A percentile compares a stretch with the other conserved stretches of the same genome.
Evolutionary conservation across 148 eudicot species (phyloP).

Genomic region (Spergularia bocconei): DNA sequence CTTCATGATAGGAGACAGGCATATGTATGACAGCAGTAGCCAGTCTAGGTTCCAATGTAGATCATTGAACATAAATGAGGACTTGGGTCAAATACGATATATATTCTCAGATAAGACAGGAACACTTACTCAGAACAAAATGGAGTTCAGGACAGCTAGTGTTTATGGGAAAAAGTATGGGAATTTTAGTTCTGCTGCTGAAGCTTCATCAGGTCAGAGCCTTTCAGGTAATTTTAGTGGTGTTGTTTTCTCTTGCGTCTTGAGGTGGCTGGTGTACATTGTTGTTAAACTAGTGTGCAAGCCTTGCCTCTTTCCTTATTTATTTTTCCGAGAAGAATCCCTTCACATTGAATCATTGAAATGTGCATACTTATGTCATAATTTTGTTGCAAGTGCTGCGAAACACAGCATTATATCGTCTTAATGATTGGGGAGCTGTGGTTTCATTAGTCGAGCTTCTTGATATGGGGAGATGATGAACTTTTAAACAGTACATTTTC

Average conservation of each 20-base stretch:
- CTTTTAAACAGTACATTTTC: background rate
- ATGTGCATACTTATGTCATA: background rate
- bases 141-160: constrained; percentile 88
- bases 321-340: background rate
- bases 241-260: constrained; percentile 4
- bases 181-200: constrained; percentile 29
- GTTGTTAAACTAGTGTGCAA: background rate
- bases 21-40: constrained; percentile 64
- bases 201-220: constrained; percentile 29
- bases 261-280: no score
- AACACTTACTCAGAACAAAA: constrained; percentile 90
- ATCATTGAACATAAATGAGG: constrained; percentile 96
- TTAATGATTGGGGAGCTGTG: background rate
- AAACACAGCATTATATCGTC: background rate
- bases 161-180: constrained; percentile 70
- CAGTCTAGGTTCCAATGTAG: constrained; percentile 92
- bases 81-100: constrained; percentile 92
- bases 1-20: constrained; percentile 90
- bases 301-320: background rate
- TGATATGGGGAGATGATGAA: background rate
- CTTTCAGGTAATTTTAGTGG: constrained; percentile 40
- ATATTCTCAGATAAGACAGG: constrained; percentile 95
- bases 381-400: background rate
- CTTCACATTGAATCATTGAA: background rate
- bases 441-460: background rate